Percentiles rank a stretch among this genome's conserved stretches.
Evolutionary conservation across 2,329 filamentous ascomycete species (phyloP).

Genomic region (Fusarium neocosmosporiellum): DNA sequence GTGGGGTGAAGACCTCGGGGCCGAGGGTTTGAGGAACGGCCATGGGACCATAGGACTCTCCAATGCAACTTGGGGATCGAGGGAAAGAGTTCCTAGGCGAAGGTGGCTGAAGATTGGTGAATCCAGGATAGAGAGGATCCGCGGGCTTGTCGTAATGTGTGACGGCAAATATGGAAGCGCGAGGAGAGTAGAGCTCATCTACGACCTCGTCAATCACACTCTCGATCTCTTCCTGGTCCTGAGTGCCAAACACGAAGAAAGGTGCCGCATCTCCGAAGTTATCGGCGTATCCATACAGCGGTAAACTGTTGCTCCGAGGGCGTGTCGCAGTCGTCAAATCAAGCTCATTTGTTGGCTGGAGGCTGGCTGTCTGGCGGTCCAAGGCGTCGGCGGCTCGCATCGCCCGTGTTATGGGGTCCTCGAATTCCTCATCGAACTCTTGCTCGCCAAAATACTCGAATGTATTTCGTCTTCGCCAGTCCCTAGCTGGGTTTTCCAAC

Average conservation of each 20-base stretch:
- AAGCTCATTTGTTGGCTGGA: conserved; percentile 63
- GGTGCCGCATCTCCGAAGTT: conserved; percentile 57
- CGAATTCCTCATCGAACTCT: conserved; percentile 35
- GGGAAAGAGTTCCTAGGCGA: conserved; percentile 26
- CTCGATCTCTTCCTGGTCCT: conserved; percentile 39
- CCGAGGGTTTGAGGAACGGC: conserved; percentile 30
- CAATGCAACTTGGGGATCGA: conserved; percentile 48
- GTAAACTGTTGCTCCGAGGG: conserved; percentile 62
- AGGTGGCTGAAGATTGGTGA: conserved; percentile 37
- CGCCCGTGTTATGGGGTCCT: conserved; percentile 64
- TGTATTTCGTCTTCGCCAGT: conserved; percentile 34
- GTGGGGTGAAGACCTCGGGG: conserved; percentile 45
- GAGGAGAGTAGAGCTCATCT: conserved; percentile 28
- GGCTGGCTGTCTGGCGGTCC: conserved; percentile 64
- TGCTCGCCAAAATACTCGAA: conserved; percentile 33
- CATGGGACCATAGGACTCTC: conserved; percentile 46
- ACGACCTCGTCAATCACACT: conserved; percentile 24
- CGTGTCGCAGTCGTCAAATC: conserved; percentile 56
- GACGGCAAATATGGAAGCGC: conserved; percentile 43
- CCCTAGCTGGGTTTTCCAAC: conserved; percentile 41
- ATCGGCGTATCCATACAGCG: conserved; percentile 58
- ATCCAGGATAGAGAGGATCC: conserved; percentile 36
- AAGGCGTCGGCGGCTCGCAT: conserved; percentile 70
- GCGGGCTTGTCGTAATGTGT: conserved; percentile 44
- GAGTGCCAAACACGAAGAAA: conserved; percentile 61